Conservation (phyloP, 495 filamentous ascomycete species). For the Aspergillus conjunctus region DNA sequence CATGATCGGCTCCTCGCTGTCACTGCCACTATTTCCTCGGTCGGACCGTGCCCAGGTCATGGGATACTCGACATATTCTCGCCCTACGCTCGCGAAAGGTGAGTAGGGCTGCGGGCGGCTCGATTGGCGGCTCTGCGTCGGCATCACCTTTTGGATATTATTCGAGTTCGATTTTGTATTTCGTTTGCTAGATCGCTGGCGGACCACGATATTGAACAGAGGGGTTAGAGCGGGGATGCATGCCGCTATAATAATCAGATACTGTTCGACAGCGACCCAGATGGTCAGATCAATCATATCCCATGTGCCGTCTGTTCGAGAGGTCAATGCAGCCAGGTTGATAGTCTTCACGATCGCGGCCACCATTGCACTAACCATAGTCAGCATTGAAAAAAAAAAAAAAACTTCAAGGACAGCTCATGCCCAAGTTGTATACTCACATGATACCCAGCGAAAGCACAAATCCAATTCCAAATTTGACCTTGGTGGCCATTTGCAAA, state of each 20-base stretch:
- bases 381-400: not conserved
- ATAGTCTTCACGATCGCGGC: conserved; percentile 22
- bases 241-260: conserved; percentile 20
- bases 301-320: conserved; percentile 15
- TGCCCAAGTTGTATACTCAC: conserved; percentile 1
- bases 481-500: conserved; percentile 17
- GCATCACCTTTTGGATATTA: not conserved
- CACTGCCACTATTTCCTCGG: not conserved
- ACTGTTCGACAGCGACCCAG: conserved; percentile 19
- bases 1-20: conserved; percentile 16
- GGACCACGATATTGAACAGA: conserved; percentile 16
- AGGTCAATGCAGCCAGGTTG: conserved; percentile 9
- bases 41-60: conserved; percentile 8
- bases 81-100: conserved; percentile 11
- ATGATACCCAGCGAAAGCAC: conserved; percentile 21
- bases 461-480: conserved; percentile 16
- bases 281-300: conserved; percentile 10
- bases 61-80: conserved; percentile 17
- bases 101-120: conserved; percentile 6
- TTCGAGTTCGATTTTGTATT: conserved; percentile 7
- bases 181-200: conserved; percentile 9
- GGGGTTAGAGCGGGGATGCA: conserved; percentile 21
- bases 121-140: not conserved
- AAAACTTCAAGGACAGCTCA: not conserved
- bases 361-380: conserved; percentile 18